Conservation (phyloP, 140 eudicot species). For the Anethum foeniculum region DNA sequence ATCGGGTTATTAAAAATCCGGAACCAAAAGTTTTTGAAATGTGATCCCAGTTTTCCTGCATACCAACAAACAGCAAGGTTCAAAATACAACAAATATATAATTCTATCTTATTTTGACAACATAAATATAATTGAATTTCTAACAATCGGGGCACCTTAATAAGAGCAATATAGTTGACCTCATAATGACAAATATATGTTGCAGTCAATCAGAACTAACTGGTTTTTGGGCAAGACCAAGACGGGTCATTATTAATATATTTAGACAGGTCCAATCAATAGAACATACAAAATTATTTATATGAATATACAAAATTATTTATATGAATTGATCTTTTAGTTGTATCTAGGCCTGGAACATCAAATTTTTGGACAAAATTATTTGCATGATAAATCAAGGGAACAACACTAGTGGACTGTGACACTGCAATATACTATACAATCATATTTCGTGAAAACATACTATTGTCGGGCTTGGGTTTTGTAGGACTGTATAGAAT, state of each 20-base stretch:
- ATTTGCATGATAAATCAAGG: neutral
- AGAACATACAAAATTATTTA: no score
- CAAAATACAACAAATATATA: neutral
- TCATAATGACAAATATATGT: neutral
- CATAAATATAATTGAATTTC: neutral
- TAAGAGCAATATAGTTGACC: slow-evolving; percentile 1
- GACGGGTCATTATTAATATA: neutral
- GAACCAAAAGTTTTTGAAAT: slow-evolving; percentile 70
- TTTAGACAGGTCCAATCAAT: neutral
- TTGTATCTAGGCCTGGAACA: neutral
- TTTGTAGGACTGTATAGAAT: neutral
- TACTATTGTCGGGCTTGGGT: neutral
- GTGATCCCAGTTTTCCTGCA: slow-evolving; percentile 86
- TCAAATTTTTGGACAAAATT: neutral
- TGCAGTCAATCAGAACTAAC: neutral
- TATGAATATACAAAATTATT: no score
- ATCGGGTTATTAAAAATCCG: slow-evolving; percentile 71
- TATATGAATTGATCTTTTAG: neutral
- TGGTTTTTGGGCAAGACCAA: neutral
- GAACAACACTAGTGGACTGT: neutral
- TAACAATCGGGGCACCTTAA: neutral
- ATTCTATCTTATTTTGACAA: no score
- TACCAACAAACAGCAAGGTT: neutral
- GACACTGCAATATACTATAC: neutral
- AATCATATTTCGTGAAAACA: neutral